Percentiles rank a stretch among this genome's conserved stretches.
Evolutionary conservation across 148 eudicot genomes (phyloP).

Genomic region (Vaccinium corymbosum): DNA sequence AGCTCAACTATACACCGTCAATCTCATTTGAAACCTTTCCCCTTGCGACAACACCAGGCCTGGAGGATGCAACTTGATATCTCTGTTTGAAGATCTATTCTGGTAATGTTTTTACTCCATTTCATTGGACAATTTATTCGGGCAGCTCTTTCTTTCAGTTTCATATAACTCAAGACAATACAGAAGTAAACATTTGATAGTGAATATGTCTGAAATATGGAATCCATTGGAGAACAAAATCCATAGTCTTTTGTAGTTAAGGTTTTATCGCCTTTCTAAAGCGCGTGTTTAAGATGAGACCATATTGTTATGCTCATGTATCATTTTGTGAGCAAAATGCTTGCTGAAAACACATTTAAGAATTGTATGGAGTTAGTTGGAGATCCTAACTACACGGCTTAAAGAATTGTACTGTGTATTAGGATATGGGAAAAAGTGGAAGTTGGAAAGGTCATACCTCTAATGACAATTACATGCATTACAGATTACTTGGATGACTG

Average conservation of each 20-base stretch:
- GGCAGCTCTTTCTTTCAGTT: background rate
- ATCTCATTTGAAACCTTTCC: slow-evolving; percentile 37
- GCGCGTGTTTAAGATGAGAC: background rate
- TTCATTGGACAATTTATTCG: background rate
- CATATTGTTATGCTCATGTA: background rate
- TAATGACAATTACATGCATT: background rate
- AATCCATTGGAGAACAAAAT: background rate
- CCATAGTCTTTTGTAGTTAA: background rate
- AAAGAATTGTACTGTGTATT: background rate
- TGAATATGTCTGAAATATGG: background rate
- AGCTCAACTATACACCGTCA: slow-evolving; percentile 62
- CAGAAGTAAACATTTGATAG: background rate
- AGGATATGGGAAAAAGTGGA: background rate
- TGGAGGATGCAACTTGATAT: slow-evolving; percentile 45
- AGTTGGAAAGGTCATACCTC: background rate
- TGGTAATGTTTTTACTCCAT: slow-evolving; percentile 13
- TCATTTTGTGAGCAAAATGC: background rate
- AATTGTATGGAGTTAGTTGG: background rate
- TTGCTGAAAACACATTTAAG: background rate
- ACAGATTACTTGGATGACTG: background rate
- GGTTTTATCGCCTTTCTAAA: background rate
- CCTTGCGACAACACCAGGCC: slow-evolving; percentile 29
- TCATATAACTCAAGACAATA: background rate
- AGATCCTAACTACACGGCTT: background rate
- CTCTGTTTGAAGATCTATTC: slow-evolving; percentile 9